Base-by-base conservation (phyloP, 192 early-diverging fungal genomes). In the Powellomyces hirtus region DNA sequence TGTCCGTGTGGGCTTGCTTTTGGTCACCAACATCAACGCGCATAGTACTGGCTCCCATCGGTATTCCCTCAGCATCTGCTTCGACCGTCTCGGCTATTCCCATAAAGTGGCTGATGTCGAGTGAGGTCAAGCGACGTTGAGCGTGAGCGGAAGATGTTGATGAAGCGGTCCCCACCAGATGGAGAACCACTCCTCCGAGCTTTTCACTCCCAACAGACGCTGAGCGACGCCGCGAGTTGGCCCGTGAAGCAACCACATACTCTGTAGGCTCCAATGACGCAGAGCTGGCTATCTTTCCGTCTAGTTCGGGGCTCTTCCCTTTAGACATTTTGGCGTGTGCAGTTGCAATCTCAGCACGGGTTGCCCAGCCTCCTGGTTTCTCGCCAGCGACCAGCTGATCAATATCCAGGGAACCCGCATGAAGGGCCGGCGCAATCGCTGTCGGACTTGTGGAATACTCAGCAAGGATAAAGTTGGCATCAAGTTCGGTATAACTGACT, bases 21-120 rank as follows among this genome's bases (percentile, higher is more conserved):
- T 22, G 20, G 24, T 44, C 59, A 13, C 18, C 45, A 1, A 7
- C 63, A 52, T 8, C 45, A 11, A 22, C 50, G 31, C 63, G 26
- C 8, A 31, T 22, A 30, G 44, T 8, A 29, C 29, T 34, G 1
- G 50, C 46, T 14, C 26, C 42, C 24, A 52, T 6, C 4, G 63
- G 26, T 8, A 52, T 18, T 8, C 46, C 46, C 26, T 53, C 50
- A 42, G 20, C 16, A 38, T 67, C 65, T 13, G 65, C 53, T 40
- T 67, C 52, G 5, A 67, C 37, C 16, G 53, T 67, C 29, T 67
- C 65, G 1, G 65, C 65, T 27, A 67, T 67, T 0, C 65, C 53
- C 65, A 67, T 67, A 31, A 67, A 67, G 34, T 67, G 65, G 34
- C 26, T 67, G 27, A 67, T 67, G 34, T 67, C 65, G 8, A 67